Percentiles rank a stretch among this genome's conserved stretches.
Conservation (phyloP, 2,329 filamentous ascomycete species). For the Pyrenophora seminiperda region DNA sequence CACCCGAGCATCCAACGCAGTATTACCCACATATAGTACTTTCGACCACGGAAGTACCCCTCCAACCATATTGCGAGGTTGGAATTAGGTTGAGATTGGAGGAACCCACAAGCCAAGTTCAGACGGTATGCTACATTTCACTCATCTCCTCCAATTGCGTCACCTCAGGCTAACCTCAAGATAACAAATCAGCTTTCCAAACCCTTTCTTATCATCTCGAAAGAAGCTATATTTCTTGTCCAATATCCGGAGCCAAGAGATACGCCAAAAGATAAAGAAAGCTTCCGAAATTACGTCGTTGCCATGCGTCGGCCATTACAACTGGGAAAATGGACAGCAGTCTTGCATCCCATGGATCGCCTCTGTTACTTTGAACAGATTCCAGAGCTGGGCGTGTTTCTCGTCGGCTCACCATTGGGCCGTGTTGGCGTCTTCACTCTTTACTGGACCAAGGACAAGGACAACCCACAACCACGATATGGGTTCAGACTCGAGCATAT, state of each 20-base stretch:
- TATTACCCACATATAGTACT: too few species aligned
- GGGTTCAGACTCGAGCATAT: slow-evolving; percentile 62
- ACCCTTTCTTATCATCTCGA: slow-evolving; percentile 52
- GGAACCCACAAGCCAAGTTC: too few species aligned
- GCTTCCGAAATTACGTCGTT: slow-evolving; percentile 28
- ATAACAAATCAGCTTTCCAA: neutral
- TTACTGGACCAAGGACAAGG: slow-evolving; percentile 47
- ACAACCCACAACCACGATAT: slow-evolving; percentile 50
- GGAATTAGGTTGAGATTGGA: too few species aligned
- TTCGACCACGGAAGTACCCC: too few species aligned
- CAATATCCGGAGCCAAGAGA: slow-evolving; percentile 43
- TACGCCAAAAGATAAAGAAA: slow-evolving; percentile 16
- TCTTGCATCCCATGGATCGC: slow-evolving; percentile 49
- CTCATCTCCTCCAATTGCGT: neutral
- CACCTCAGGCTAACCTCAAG: neutral
- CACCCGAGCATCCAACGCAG: too few species aligned
- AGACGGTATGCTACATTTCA: too few species aligned
- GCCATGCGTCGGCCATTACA: slow-evolving; percentile 46
- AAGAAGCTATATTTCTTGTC: slow-evolving; percentile 52
- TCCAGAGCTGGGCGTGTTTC: slow-evolving; percentile 71
- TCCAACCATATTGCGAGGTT: too few species aligned
- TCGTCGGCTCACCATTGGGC: slow-evolving; percentile 70
- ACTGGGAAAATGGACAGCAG: slow-evolving; percentile 3
- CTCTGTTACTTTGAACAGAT: slow-evolving; percentile 68
- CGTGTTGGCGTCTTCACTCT: slow-evolving; percentile 66